A percentile compares a stretch with the other conserved stretches of the same genome.
These are phyloP conservation scores for Aspergillus puulaauensis DNA, from an alignment of 2,329 filamentous ascomycete genomes.

Conservation along the genomic window DNA sequence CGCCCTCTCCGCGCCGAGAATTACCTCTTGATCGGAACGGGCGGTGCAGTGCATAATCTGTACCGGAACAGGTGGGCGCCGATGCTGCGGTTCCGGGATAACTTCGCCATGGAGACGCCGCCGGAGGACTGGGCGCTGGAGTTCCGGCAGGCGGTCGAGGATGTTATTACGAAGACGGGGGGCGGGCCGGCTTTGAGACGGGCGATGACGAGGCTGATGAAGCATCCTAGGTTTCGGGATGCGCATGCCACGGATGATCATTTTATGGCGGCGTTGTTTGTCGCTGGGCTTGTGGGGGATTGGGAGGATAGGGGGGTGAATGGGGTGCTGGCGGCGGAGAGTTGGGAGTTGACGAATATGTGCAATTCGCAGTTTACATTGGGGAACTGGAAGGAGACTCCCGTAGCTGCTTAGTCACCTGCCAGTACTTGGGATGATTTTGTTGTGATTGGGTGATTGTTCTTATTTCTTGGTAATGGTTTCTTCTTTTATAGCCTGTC, in stretches of 20 bases:
- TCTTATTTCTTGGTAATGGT: too few relatives aligned
- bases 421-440: too few relatives aligned
- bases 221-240: constrained; percentile 64
- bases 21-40: constrained; percentile 60
- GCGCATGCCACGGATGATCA: constrained; percentile 71
- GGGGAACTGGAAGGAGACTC: constrained; percentile 36
- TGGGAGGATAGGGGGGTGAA: constrained; percentile 44
- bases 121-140: constrained; percentile 63
- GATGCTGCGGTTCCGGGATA: constrained; percentile 64
- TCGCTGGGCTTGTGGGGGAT: constrained; percentile 57
- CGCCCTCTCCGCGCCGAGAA: constrained; percentile 55
- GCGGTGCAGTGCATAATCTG: constrained; percentile 69
- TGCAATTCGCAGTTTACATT: constrained; percentile 61
- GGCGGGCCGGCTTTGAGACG: constrained; percentile 54
- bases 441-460: too few relatives aligned
- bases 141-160: constrained; percentile 65
- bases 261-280: constrained; percentile 66
- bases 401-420: too few relatives aligned
- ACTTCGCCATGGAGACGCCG: constrained; percentile 60
- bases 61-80: constrained; percentile 66
- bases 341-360: constrained; percentile 68
- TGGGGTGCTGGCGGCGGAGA: constrained; percentile 51
- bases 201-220: constrained; percentile 63
- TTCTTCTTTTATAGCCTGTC: too few relatives aligned
- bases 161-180: constrained; percentile 55